phyloP scores from a whole-genome alignment of 1,284 basidiomycete genomes.

The Chondrostereum purpureum region DNA sequence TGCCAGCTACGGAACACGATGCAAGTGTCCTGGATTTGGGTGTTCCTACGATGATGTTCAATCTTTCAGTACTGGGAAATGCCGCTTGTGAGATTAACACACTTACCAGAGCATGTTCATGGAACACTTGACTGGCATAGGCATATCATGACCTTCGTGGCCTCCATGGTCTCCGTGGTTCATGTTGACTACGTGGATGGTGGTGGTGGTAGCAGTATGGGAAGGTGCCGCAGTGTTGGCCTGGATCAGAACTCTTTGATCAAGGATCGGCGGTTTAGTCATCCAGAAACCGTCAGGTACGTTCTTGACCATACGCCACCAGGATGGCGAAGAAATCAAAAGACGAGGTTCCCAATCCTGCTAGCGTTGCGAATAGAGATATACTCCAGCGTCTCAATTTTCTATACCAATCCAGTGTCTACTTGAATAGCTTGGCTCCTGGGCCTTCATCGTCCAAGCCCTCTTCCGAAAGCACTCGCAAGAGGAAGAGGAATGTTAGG shows the following conservation, averaged over 20 bases:
- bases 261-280: no score
- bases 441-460: conserved; percentile 4
- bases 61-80: conserved; percentile 1
- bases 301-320: no score
- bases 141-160: conserved; percentile 47
- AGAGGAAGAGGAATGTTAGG: conserved; percentile 21
- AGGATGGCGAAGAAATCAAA: conserved; percentile 61
- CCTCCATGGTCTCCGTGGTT: conserved; percentile 38
- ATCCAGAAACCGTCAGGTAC: no score
- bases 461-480: conserved; percentile 8
- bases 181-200: conserved; percentile 20
- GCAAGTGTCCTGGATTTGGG: conserved; percentile 67
- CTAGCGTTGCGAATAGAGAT: conserved; percentile 46
- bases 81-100: background rate
- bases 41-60: conserved; percentile 52
- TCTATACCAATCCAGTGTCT: conserved; percentile 73
- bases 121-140: conserved; percentile 42
- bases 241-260: no score
- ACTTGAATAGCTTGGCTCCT: conserved; percentile 40
- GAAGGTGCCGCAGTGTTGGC: no score
- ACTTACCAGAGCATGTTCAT: conserved; percentile 69
- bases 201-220: background rate
- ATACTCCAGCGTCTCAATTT: conserved; percentile 78
- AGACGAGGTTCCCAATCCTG: conserved; percentile 49
- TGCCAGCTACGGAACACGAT: conserved; percentile 73